Evolutionary conservation across 2,329 filamentous ascomycete genomes (phyloP).

Genomic region (Diaporthe nobilis): DNA sequence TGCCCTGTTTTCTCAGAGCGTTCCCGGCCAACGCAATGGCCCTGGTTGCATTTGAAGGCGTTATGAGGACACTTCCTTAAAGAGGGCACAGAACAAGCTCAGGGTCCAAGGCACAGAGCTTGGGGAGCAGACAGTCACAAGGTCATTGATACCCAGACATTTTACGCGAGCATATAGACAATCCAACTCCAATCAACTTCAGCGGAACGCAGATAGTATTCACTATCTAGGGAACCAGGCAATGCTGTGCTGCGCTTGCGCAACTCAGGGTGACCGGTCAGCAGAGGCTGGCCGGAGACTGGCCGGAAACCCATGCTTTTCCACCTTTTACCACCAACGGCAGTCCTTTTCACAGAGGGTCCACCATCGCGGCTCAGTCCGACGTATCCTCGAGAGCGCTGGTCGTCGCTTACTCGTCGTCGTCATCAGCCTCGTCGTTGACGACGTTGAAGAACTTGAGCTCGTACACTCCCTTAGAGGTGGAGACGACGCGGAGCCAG

Average conservation of each 20-base stretch:
- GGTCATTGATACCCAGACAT: conserved; percentile 34
- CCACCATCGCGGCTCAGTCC: conserved; percentile 12
- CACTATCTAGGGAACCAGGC: conserved; percentile 25
- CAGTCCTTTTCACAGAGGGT: conserved; percentile 28
- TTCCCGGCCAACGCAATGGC: conserved; percentile 98
- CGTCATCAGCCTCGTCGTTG: conserved; percentile 97
- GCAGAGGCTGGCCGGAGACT: conserved; percentile 4
- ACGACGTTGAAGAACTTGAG: conserved; percentile 99
- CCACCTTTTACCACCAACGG: conserved; percentile 38
- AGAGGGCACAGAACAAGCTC: background rate
- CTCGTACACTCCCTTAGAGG: conserved; percentile 98
- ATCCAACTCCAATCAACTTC: conserved; percentile 15
- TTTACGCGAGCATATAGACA: conserved; percentile 22
- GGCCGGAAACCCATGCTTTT: conserved; percentile 15
- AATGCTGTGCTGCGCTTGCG: background rate
- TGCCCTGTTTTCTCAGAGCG: conserved; percentile 92
- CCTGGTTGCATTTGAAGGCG: conserved; percentile 91
- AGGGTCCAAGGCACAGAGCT: background rate
- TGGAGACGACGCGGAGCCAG: conserved; percentile 99
- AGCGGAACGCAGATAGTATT: conserved; percentile 38
- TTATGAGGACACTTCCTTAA: conserved; percentile 77
- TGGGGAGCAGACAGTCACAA: background rate
- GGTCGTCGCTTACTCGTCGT: conserved; percentile 85
- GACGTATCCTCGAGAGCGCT: background rate
- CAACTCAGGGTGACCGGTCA: background rate